Evolutionary conservation across 208 protist genomes (phyloP), one percentile per base, ranked within the genome.

Genomic region (Naegleria fowleri): DNA sequence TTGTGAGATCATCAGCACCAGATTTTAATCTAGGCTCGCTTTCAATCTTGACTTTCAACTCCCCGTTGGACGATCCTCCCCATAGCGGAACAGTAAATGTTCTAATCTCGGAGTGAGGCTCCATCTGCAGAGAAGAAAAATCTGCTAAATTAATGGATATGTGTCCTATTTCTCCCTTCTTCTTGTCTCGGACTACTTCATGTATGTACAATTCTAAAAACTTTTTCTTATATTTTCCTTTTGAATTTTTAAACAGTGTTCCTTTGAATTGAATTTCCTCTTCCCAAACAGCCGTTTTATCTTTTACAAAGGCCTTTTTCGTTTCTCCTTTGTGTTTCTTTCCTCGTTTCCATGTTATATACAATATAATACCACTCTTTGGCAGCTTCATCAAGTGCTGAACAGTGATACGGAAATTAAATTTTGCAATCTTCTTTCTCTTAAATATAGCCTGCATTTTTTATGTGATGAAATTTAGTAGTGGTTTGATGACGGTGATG

Each of bases 141-240:
- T 88, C 85, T 2, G 41, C 43, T 39, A 88, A 58, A 58, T 88
- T 88, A 38, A 88, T 88, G 16, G 33, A 29, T 51, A 88, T 19
- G 11, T 88, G n/a, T 39, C 85, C 85, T 19, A 88, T 88, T 13
- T 29, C 16, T 19, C 33, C 41, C 40, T 88, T 88, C 43, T 33
- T 58, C 33, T 58, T 88, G 11, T 88, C 29, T 38, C 55, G 41
- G 29, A 13, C 40, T 58, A 58, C n/a, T 58, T 88, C 41, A 38
- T 88, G 85, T 58, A 88, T 33, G 38, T 58, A 22, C 6, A 88
- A 25, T 33, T 88, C 33, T 11, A 88, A 58, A 58, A 58, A 88
- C 85, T 88, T 88, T 38, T 51, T 88, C n/a, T 88, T 88, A 39
- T 58, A 88, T 58, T 88, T 88, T 88, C 43, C 41, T 33, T 88